phyloP scores from a whole-genome alignment of 2,329 filamentous ascomycete genomes.

The Fusarium bulbicola region DNA sequence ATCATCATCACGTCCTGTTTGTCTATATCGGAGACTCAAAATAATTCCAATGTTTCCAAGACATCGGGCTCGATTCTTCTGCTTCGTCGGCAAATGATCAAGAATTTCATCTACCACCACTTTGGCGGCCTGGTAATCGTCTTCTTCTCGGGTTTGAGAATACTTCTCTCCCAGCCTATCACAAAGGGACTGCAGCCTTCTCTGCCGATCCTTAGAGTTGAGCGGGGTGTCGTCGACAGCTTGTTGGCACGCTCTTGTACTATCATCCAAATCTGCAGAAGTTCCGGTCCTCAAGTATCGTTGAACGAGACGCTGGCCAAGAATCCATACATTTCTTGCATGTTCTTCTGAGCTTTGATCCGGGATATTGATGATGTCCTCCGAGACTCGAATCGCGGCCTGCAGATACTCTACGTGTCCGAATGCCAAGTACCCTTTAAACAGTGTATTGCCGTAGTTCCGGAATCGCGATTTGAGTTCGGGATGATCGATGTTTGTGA shows the following conservation, averaged over 20 bases:
- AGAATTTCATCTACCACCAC: background rate
- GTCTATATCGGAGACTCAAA: background rate
- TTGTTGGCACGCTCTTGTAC: background rate
- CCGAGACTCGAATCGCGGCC: background rate
- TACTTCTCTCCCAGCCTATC: background rate
- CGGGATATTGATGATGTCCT: background rate
- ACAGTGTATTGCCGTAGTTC: background rate
- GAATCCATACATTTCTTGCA: background rate
- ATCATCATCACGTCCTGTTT: background rate
- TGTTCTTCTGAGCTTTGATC: background rate
- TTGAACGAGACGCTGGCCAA: background rate
- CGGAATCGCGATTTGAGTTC: background rate
- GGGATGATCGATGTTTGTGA: accelerated
- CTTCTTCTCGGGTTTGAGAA: background rate
- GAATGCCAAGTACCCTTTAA: background rate
- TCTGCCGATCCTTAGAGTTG: background rate
- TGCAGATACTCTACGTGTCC: background rate
- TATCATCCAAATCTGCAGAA: background rate
- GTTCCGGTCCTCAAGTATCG: background rate
- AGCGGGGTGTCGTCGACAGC: background rate
- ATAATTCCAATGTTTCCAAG: background rate
- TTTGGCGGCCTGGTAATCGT: background rate
- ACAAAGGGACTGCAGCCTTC: background rate
- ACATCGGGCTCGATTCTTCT: background rate
- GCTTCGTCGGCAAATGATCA: background rate